Base-by-base conservation (phyloP, 495 filamentous ascomycete genomes). In the Neurospora sp. region DNA sequence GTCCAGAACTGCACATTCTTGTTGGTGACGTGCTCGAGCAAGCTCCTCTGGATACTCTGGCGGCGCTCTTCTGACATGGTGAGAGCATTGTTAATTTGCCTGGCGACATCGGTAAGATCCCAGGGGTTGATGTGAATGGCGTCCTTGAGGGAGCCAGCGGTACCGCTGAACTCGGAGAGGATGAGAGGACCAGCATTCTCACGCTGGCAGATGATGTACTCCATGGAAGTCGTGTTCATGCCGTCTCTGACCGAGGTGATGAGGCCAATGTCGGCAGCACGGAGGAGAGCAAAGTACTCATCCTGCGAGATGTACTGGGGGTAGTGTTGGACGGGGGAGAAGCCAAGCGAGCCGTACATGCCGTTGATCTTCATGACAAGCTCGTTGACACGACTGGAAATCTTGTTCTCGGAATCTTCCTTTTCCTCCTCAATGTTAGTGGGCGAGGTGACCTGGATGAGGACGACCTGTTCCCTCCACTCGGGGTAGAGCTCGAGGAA, bases 71-170 rank as follows among this genome's bases (percentile, higher is more conserved):
- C 76, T 4, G 88, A 82, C 91, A 96, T 93, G 8, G 83, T 89
- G 74, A 98, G 83, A 2, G 94, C 94, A 72, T 89, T 81, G 74
- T 94, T 87, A 78, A 98, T 95, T 68, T 91, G 86, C 46, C 88
- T 86, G 11, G 94, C 94, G 31, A 97, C 93, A 16, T 91, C 93
- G 20, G 86, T 87, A 27, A 94, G 84, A 75, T 97, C 93, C 91
- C 94, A 97, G 3, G 94, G 94, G 81, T 98, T 98, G 81, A 98
- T 96, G 78, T 96, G 93, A 73, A 97, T 92, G 31, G 94, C 94
- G 77, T 90, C 90, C 69, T 87, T 88, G 39, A 98, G 87, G 22
- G 90, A 94, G 42, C 93, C 93, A 59, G 94, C 94, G 0, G 94
- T 97, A 74, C 94, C 94, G 42, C 94, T 97, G 80, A 98, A 98